These are phyloP conservation scores for Nakazawaea pomicola DNA, from an alignment of 805 yeast genomes.

Conservation along the genomic window DNA sequence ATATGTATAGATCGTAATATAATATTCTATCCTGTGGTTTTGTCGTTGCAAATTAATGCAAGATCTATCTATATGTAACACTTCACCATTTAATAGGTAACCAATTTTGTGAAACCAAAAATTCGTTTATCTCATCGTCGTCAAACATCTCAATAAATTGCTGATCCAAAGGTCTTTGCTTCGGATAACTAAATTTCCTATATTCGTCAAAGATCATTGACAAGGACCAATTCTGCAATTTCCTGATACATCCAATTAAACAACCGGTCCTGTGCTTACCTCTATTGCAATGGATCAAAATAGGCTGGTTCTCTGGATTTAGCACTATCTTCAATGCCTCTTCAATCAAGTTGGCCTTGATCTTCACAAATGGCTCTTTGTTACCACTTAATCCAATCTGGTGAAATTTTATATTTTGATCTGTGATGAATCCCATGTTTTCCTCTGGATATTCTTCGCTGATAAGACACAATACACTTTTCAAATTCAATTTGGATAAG, in stretches of 20 bases:
- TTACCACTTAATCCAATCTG: conserved; percentile 95
- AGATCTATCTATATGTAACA: too few species aligned
- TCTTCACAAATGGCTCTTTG: conserved; percentile 88
- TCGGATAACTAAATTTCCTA: conserved; percentile 90
- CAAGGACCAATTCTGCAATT: conserved; percentile 87
- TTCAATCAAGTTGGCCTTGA: conserved; percentile 59
- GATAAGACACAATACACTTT: conserved; percentile 74
- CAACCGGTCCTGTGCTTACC: conserved; percentile 98
- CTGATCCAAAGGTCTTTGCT: conserved; percentile 92
- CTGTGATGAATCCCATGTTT: conserved; percentile 57
- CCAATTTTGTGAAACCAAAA: conserved; percentile 50
- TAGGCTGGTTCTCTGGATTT: conserved; percentile 85
- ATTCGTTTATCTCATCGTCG: conserved; percentile 51
- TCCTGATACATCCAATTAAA: conserved; percentile 84
- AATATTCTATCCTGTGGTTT: too few species aligned
- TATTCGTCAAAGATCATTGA: conserved; percentile 96
- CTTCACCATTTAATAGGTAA: conserved; percentile 64
- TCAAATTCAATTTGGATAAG: conserved; percentile 55
- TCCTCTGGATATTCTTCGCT: conserved; percentile 90
- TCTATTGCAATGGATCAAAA: conserved; percentile 89
- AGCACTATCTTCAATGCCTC: conserved; percentile 77
- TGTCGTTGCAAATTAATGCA: too few species aligned
- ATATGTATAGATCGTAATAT: background rate
- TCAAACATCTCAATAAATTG: conserved; percentile 91
- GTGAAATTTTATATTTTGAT: conserved; percentile 61